Conservation (phyloP, 805 yeast species). For the Saccharomycopsis sp. region DNA sequence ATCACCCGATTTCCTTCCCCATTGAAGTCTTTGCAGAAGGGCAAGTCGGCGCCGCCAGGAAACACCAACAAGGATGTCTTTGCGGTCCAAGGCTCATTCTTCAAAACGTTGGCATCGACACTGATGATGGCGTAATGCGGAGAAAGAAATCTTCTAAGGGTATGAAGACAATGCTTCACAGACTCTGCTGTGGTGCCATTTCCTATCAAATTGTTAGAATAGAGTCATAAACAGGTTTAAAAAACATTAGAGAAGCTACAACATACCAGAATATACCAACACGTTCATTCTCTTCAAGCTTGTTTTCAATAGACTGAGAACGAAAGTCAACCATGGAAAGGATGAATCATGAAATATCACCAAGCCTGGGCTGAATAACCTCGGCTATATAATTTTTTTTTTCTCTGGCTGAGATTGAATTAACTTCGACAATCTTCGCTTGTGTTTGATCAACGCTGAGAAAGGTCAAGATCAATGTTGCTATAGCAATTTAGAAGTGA, state of each 20-base stretch:
- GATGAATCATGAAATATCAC: too few relatives aligned
- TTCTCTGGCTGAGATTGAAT: too few relatives aligned
- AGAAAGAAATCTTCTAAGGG: conserved; percentile 64
- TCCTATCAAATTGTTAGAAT: conserved; percentile 27
- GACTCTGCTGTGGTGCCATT: conserved; percentile 85
- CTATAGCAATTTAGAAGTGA: too few relatives aligned
- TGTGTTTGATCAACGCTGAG: too few relatives aligned
- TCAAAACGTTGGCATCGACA: conserved; percentile 51
- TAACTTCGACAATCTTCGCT: too few relatives aligned
- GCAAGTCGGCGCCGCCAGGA: conserved; percentile 97
- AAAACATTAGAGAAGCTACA: not conserved
- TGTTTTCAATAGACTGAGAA: too few relatives aligned
- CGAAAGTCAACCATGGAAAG: too few relatives aligned
- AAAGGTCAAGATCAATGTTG: too few relatives aligned
- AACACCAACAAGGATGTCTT: conserved; percentile 73
- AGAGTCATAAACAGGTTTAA: conserved; percentile 19
- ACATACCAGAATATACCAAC: conserved; percentile 49
- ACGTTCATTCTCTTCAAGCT: conserved; percentile 63
- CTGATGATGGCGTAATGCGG: conserved; percentile 83
- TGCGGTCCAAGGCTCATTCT: conserved; percentile 80
- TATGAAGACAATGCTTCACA: conserved; percentile 73
- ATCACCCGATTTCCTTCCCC: conserved; percentile 60
- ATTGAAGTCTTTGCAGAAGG: conserved; percentile 64
- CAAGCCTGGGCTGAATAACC: too few relatives aligned
- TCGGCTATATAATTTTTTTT: too few relatives aligned